phyloP scores from a whole-genome alignment of 345 rosid species.

The Aegle marmelos region DNA sequence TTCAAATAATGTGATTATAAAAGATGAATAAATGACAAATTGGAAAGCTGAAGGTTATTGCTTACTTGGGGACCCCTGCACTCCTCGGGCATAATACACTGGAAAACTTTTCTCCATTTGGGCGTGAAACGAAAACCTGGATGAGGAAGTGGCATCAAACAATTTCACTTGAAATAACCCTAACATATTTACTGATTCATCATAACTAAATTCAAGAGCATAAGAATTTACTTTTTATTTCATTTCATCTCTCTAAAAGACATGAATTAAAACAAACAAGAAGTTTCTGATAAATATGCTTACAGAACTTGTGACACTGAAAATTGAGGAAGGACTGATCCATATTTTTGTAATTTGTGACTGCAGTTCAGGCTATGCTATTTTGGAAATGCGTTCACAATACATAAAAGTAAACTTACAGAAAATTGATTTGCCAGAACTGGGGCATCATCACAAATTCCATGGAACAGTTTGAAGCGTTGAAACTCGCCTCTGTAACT shows the following conservation, averaged over 20 bases:
- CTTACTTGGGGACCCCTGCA: constrained; percentile 53
- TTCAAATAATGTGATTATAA: constrained; percentile 20
- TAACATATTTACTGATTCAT: neutral
- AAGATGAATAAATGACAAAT: neutral
- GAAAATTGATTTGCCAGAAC: constrained; percentile 68
- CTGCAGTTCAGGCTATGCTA: neutral
- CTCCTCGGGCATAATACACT: constrained; percentile 68
- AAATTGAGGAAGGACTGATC: neutral
- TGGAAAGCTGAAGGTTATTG: neutral
- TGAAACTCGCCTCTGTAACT: constrained; percentile 69
- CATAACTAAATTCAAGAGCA: neutral
- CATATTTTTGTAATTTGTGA: neutral
- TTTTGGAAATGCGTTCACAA: neutral
- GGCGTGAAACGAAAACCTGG: constrained; percentile 80
- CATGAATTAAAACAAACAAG: neutral
- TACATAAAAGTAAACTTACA: constrained; percentile 30
- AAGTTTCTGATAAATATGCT: neutral
- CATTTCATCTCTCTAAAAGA: neutral
- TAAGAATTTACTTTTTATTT: neutral
- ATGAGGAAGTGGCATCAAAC: constrained; percentile 1
- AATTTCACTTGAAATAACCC: no score
- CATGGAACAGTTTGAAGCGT: constrained; percentile 48
- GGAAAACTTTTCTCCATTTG: constrained; percentile 65
- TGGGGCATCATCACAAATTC: constrained; percentile 45
- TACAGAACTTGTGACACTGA: neutral